These are phyloP conservation scores for Suillus subaureus DNA, from an alignment of 768 basidiomycete species.

Conservation along the genomic window DNA sequence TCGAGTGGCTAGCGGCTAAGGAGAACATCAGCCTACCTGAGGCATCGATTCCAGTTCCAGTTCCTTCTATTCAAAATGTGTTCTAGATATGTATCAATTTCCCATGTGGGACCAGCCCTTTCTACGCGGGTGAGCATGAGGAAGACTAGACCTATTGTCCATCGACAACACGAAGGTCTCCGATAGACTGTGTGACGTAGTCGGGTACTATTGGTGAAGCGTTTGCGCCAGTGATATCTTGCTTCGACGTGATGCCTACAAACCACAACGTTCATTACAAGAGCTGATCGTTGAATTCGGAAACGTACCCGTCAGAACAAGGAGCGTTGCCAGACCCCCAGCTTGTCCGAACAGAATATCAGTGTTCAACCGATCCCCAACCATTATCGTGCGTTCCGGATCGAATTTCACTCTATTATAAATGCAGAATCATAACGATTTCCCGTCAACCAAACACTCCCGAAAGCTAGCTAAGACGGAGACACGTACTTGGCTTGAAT, in stretches of 20 bases:
- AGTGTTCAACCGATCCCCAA: conserved; percentile 94
- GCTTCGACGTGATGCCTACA: conserved; percentile 75
- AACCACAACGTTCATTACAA: conserved; percentile 3
- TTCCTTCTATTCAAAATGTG: not conserved
- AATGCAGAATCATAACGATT: conserved; percentile 6
- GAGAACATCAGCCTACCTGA: conserved; percentile 36
- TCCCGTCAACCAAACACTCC: not conserved
- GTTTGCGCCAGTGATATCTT: conserved; percentile 71
- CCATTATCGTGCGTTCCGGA: conserved; percentile 86
- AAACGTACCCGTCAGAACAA: conserved; percentile 84
- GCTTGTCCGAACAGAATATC: conserved; percentile 93
- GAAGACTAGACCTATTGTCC: conserved; percentile 17
- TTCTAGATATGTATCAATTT: conserved; percentile 2
- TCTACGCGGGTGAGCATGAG: not conserved
- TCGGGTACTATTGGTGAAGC: conserved; percentile 77
- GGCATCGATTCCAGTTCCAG: not conserved
- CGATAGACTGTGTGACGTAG: conserved; percentile 80
- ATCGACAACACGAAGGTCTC: conserved; percentile 62
- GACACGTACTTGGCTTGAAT: conserved; percentile 71
- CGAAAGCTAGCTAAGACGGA: not conserved
- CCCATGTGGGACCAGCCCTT: not conserved
- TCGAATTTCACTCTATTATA: conserved; percentile 77
- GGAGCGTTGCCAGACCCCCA: conserved; percentile 83
- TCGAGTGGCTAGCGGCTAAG: conserved; percentile 36
- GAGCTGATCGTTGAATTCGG: not conserved